A percentile compares a stretch with the other conserved stretches of the same genome.
These are phyloP conservation scores for Rhynchospora tenuis DNA, from an alignment of 176 grass and related monocot genomes.

Conservation along the genomic window DNA sequence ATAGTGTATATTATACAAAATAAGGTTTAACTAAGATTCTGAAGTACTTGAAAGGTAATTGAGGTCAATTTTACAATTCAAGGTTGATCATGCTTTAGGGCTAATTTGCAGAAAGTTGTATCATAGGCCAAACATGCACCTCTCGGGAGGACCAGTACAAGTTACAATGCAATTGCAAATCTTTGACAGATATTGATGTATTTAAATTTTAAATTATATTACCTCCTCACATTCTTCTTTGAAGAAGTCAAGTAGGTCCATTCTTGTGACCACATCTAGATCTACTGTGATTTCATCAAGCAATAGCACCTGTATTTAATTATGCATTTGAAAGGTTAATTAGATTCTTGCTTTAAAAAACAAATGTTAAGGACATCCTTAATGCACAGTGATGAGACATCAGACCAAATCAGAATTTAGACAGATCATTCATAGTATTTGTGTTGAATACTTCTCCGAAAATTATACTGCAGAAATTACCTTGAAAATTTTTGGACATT, in stretches of 20 bases:
- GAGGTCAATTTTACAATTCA: background rate
- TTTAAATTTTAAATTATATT: background rate
- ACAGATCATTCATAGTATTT: background rate
- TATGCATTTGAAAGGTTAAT: background rate
- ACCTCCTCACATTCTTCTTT: conserved; percentile 94
- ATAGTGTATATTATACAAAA: too few species aligned
- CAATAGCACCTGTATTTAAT: conserved; percentile 60
- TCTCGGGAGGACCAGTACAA: background rate
- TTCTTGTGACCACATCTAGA: conserved; percentile 85
- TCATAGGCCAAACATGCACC: background rate
- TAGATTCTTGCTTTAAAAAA: background rate
- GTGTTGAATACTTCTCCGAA: background rate
- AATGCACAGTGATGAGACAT: background rate
- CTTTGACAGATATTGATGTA: background rate
- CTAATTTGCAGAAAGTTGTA: background rate
- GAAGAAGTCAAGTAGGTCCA: conserved; percentile 94
- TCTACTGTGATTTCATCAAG: conserved; percentile 91
- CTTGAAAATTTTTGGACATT: background rate
- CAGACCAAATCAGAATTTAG: background rate
- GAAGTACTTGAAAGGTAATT: background rate
- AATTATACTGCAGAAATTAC: background rate
- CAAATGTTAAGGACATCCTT: background rate
- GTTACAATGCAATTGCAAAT: background rate
- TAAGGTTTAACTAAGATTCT: background rate
- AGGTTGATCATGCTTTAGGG: background rate